Evolutionary conservation across 257 asterid genomes (phyloP), one percentile per base, ranked within the genome.

Genomic region (Echites panduratus): DNA sequence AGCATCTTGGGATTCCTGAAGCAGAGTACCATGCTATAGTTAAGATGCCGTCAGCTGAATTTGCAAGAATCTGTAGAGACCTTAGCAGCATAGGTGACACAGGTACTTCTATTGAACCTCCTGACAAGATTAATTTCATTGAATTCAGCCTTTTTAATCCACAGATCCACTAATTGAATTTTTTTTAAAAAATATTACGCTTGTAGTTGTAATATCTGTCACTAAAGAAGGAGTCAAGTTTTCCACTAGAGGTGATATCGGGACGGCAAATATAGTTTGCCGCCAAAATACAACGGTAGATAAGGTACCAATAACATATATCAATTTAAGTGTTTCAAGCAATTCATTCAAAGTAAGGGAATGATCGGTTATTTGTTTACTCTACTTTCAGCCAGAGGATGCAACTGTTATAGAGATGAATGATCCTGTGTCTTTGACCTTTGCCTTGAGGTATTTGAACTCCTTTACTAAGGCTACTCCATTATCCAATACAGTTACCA

Each of bases 191-290:
- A n/a, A n/a, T 49, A 0, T 74, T 72, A 63, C 69, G 56, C 41
- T 47, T 86, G 82, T 78, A 90, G 98, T 90, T 84, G 96, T 90
- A 66, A 93, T 93, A 68, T 90, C 97, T 64, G 98, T 93, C 43
- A 93, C 97, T 0, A 93, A 93, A 85, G 98, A 93, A 83, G 98
- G 98, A 4, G 98, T 93, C 1, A 93, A 89, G 74, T 93, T 93
- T 86, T 93, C 98, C 10, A 90, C 97, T 4, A 88, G 97, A 71
- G 97, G 97, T 62, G 98, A 90, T 77, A 90, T 90, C 8, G 96
- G 98, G 35, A 82, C 96, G 75, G 96, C 96, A 38, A 89, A 90
- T 74, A 56, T 90, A 14, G 97, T 93, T 27, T 88, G 96, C 87
- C 78, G 97, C 70, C 98, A 90, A 68, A 93, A 93, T 73, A 93